A percentile compares a stretch with the other conserved stretches of the same genome.
These are phyloP conservation scores for Lobosporangium transversale DNA, from an alignment of 192 early-diverging fungal species.

Conservation along the genomic window DNA sequence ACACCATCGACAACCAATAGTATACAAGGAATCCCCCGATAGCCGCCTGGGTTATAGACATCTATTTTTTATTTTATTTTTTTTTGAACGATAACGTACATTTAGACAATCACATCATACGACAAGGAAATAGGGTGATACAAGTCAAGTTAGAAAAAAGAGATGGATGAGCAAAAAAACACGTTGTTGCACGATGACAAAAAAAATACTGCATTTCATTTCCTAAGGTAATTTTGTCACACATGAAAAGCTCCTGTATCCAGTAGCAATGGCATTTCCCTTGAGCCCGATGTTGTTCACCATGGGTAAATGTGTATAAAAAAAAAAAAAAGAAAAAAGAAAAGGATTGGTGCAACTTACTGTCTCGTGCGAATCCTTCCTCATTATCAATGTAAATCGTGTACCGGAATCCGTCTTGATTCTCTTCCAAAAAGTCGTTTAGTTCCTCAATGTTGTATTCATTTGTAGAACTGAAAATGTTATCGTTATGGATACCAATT, in stretches of 20 bases:
- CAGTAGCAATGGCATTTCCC: too few relatives aligned
- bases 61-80: too few relatives aligned
- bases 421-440: conserved; percentile 15
- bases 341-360: conserved; percentile 15
- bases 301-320: too few relatives aligned
- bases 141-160: background rate
- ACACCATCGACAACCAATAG: conserved; percentile 30
- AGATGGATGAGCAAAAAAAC: background rate
- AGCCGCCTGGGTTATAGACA: conserved; percentile 35
- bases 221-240: too few relatives aligned
- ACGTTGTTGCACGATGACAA: too few relatives aligned
- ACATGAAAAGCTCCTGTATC: too few relatives aligned
- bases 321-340: background rate
- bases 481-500: conserved; percentile 48
- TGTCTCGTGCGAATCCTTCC: conserved; percentile 43
- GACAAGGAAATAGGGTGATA: background rate
- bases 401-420: conserved; percentile 36
- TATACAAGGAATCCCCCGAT: conserved; percentile 45
- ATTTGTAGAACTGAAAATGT: conserved; percentile 36
- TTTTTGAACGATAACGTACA: too few relatives aligned
- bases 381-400: conserved; percentile 31
- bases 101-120: background rate
- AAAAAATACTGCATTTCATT: too few relatives aligned
- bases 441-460: conserved; percentile 4
- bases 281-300: too few relatives aligned